phyloP scores from a whole-genome alignment of 176 grass and related monocot genomes.

The Alloteropsis semialata region DNA sequence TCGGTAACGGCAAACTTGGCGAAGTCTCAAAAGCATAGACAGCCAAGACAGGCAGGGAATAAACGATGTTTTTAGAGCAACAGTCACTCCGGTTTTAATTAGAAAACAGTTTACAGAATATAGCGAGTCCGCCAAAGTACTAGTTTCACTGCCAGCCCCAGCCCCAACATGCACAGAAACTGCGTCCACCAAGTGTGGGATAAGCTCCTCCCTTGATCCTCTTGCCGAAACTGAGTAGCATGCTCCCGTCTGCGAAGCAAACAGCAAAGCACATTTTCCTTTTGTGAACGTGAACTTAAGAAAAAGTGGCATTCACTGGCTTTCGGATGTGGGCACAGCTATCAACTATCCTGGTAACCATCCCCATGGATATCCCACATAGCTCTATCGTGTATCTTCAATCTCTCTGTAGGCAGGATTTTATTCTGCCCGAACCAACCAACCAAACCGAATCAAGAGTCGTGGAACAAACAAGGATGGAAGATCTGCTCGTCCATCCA shows the following conservation, averaged over 20 bases:
- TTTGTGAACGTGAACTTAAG: background rate
- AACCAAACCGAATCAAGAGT: background rate
- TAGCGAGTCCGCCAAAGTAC: background rate
- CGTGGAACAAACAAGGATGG: background rate
- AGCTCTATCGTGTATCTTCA: background rate
- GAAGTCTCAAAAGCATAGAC: background rate
- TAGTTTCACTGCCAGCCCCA: background rate
- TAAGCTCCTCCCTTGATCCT: background rate
- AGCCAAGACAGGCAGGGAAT: background rate
- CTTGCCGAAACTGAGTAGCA: background rate
- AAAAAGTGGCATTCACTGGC: background rate
- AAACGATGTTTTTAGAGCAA: background rate
- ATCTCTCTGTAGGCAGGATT: background rate
- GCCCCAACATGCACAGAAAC: background rate
- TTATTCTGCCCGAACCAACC: background rate
- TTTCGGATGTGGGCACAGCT: background rate
- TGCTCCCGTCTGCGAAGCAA: background rate
- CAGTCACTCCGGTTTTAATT: no score
- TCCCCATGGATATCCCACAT: no score
- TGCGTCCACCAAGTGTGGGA: background rate
- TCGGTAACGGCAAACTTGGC: background rate
- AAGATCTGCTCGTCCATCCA: background rate
- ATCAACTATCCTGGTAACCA: background rate
- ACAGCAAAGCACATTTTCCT: background rate
- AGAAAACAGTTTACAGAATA: background rate